Evolutionary conservation across 805 yeast genomes (phyloP).

Genomic region (Yamadazyma sp.): DNA sequence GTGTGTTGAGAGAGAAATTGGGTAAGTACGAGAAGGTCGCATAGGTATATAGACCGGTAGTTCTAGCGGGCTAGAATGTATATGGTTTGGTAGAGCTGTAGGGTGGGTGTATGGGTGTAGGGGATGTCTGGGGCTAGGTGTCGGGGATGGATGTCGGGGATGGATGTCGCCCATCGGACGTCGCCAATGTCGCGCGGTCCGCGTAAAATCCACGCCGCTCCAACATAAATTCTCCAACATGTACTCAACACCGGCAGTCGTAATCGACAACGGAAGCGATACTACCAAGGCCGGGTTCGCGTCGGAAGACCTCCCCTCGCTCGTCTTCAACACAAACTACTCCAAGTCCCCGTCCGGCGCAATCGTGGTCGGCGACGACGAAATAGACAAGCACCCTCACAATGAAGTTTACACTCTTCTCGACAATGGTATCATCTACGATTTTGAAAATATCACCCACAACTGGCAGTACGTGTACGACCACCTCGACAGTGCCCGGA

Average conservation of each 20-base stretch:
- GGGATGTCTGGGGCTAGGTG: no score
- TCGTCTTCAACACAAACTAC: constrained; percentile 58
- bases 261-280: constrained; percentile 67
- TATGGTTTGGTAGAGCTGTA: no score
- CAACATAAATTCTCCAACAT: constrained; percentile 21
- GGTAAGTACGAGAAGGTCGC: constrained; percentile 51
- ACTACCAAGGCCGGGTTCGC: constrained; percentile 72
- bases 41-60: constrained; percentile 12
- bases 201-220: no score
- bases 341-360: constrained; percentile 29
- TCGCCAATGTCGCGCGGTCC: constrained; percentile 3
- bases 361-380: constrained; percentile 47
- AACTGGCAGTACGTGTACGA: constrained; percentile 66
- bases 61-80: constrained; percentile 1
- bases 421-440: constrained; percentile 64
- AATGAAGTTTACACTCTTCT: constrained; percentile 58
- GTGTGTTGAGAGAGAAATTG: constrained; percentile 11
- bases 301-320: constrained; percentile 58
- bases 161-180: no score
- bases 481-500: constrained; percentile 39
- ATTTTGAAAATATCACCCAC: constrained; percentile 67
- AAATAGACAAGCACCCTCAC: constrained; percentile 43
- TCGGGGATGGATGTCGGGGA: no score
- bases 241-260: constrained; percentile 52
- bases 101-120: no score